Evolutionary conservation across 73 alveolate genomes (phyloP).

Genomic region (Tetrahymena elliotti): DNA sequence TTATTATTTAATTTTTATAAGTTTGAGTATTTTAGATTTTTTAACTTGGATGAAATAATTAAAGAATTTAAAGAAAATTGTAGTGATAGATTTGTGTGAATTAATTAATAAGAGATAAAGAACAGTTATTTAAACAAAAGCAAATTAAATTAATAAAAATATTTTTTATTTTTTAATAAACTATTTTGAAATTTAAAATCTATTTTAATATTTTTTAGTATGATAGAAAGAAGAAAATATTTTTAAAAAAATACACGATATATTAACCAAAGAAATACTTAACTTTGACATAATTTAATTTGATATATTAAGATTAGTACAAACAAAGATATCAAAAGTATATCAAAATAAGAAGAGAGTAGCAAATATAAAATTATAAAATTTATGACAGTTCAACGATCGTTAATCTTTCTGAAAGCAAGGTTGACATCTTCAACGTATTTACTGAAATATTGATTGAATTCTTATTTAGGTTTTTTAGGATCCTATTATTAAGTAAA

Average conservation of each 20-base stretch:
- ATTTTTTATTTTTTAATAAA: no score
- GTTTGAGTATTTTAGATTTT: no score
- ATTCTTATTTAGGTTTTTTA: conserved; percentile 45
- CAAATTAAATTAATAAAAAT: no score
- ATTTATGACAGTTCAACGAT: conserved; percentile 1
- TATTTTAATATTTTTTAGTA: no score
- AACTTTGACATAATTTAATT: not conserved
- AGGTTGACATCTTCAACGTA: conserved; percentile 61
- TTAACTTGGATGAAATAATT: no score
- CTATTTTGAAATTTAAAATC: no score
- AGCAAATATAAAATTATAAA: not conserved
- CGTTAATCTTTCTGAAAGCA: conserved; percentile 69
- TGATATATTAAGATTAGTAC: not conserved
- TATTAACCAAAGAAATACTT: not conserved
- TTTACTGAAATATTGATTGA: conserved; percentile 48
- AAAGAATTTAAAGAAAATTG: no score
- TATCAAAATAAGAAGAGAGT: not conserved
- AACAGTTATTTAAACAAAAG: no score
- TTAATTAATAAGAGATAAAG: no score
- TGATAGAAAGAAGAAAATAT: not conserved
- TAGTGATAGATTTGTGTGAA: no score
- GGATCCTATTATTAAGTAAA: conserved; percentile 38
- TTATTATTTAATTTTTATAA: no score
- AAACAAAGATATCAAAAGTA: not conserved
- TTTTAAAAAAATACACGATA: not conserved